Evolutionary conservation across 1,284 basidiomycete genomes (phyloP), one percentile per base, ranked within the genome.

Genomic region (Fomes fomentarius): DNA sequence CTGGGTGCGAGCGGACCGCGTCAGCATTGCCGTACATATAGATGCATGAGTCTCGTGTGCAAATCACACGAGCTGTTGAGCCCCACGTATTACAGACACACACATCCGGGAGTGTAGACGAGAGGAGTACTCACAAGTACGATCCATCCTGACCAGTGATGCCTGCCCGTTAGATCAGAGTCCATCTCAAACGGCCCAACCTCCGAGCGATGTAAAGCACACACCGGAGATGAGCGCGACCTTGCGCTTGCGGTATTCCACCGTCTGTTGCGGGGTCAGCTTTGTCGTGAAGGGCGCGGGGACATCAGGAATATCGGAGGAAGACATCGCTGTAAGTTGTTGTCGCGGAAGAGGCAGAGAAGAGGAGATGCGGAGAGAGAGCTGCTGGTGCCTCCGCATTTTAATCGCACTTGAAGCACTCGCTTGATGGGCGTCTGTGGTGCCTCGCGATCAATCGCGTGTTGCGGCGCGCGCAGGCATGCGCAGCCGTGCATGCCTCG

Each of bases 141-240:
- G 92, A 94, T 28, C 93, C 93, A 73, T 95, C 93, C 74, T 95
- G 93, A 17, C 93, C 93, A 63, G 93, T 94, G 70, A 96, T 91
- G 71, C 93, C 93, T 93, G 66, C 31, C 58, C 37, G 38, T 19
- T 19, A 12, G 31, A 52, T 52, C 52, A 48, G 49, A 25, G 52
- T 8, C 43, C 39, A 41, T 47, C 37, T 47, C 25, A n/a, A 25
- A 39, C 12, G 35, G n/a, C 39, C 42, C 47, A 28, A 40, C 35
- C 44, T 26, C 44, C 30, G 39, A 21, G 14, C 37, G 28, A 30
- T 46, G 46, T n/a, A n/a, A 46, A 51, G n/a, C 24, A 69, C 76
- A 54, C 64, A 92, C 93, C 93, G 64, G 90, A 92, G 64, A 96
- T 89, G 54, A 96, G 78, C 14, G 93, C 93, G 59, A 96, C 91